Conservation (phyloP, 1,284 basidiomycete genomes). For the Naganishia cerealis region DNA sequence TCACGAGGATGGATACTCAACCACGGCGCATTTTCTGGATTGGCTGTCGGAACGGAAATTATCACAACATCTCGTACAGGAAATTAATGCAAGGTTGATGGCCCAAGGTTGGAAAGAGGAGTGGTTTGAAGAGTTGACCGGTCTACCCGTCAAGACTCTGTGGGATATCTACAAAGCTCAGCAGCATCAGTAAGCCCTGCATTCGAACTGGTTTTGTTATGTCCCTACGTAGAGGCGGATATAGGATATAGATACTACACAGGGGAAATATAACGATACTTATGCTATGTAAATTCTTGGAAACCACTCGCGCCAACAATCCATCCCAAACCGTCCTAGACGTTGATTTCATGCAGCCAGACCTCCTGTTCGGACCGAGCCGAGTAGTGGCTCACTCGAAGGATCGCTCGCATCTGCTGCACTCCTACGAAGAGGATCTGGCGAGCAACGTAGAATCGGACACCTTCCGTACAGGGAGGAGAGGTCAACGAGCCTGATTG, state of each 20-base stretch:
- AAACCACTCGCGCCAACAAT: not conserved
- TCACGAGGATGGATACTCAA: constrained; percentile 27
- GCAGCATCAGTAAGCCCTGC: not conserved
- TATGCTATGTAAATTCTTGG: not conserved
- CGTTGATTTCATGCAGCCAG: constrained; percentile 40
- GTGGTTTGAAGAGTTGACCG: constrained; percentile 30
- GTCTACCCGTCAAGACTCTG: constrained; percentile 4
- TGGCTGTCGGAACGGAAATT: constrained; percentile 19
- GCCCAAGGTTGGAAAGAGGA: constrained; percentile 18
- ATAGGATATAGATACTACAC: not conserved
- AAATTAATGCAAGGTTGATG: constrained; percentile 25
- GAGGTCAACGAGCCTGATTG: constrained; percentile 31
- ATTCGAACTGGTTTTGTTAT: not conserved
- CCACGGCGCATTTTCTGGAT: constrained; percentile 29
- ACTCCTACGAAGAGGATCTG: constrained; percentile 37
- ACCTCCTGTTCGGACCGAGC: constrained; percentile 38
- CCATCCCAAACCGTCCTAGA: constrained; percentile 2
- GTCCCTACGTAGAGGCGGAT: not conserved
- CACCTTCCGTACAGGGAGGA: constrained; percentile 39
- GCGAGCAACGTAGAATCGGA: constrained; percentile 39
- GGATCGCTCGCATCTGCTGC: constrained; percentile 37
- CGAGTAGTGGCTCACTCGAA: constrained; percentile 36
- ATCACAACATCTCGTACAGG: constrained; percentile 1
- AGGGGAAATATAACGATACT: not conserved
- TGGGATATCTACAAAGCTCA: constrained; percentile 33